Base-by-base conservation (phyloP, 306 rosid genomes). In the Dalbergia oliveri region DNA sequence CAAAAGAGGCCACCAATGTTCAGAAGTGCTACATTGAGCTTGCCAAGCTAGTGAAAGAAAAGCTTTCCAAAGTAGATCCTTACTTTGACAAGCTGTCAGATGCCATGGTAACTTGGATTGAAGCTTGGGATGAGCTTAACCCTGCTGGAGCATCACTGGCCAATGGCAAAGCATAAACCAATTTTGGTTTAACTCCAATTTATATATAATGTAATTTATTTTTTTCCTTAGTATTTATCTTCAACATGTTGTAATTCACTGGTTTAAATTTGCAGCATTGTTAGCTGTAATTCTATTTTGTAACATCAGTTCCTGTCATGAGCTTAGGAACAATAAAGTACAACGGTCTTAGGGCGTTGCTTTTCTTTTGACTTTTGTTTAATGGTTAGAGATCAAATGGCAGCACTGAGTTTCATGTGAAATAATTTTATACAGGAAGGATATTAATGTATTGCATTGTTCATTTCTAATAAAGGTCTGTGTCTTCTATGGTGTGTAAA, bases 21-120 rank as follows among this genome's bases (percentile, higher is more conserved):
- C 98, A 94, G 66, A 87, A 91, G 50, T 94, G 97, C 90, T 92
- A 94, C 85, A 11, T 91, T 69, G 98, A 89, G 80, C 91, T 94
- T 18, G 81, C 97, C 51, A 94, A 91, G 83, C 90, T 86, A 82
- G 98, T 94, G 45, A 94, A 94, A 88, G 97, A 91, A 8, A 92
- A 94, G 71, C 98, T 92, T 9, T 15, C 79, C 70, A 92, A 88
- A 85, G 45, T 94, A 2, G 98, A 94, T 62, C 97, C 97, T 73
- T 94, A 94, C 89, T 94, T 93, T 67, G 81, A 75, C 79, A 88
- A 86, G 87, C 89, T 91, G 7, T 89, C 89, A 0, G 91, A 93
- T 11, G 91, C 92, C 35, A 94, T 86, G 97, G 88, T 88, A 49
- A 90, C 90, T 45, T 89, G 97, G 93, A 88, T 87, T 84, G 91